Base-by-base conservation (phyloP, 345 rosid genomes). In the Citrus mangshanensis region DNA sequence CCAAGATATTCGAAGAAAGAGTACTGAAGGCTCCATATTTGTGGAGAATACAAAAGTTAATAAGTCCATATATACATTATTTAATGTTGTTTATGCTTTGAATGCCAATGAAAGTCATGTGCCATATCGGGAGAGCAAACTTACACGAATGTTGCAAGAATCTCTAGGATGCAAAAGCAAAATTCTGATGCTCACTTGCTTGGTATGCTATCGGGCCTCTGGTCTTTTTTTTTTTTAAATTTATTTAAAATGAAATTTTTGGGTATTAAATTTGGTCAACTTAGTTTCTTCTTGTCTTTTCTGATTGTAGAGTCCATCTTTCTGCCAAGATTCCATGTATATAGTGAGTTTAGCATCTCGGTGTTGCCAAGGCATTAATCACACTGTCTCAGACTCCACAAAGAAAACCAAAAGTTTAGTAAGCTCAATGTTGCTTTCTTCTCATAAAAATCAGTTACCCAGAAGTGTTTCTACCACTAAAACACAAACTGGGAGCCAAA, bases 81-180 rank as follows among this genome's bases (percentile, higher is more conserved):
- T 88, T 54, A 91, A 91, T 72, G 98, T 94, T 68, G 63, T 91
- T 71, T 86, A 77, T 76, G 90, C 98, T 61, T 81, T 94, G 72
- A 91, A 81, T 72, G 88, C 89, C 54, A 89, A 88, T 73, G 94
- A 89, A 69, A 75, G 76, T 25, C 92, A 88, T 72, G 88, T 94
- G 46, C 97, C 95, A 28, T 94, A 90, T 80, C 89, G 97, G 32
- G 97, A 91, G 84, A 94, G 92, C 80, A 91, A 87, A 81, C 87
- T 94, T 40, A 90, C 94, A 51, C 91, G 84, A 64, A 82, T 94
- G 91, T 77, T 92, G 85, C 89, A 89, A 75, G 93, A 91, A 72
- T 94, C 95, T 25, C 78, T 94, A 19, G 86, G 88, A 81, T 88
- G 93, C 73, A 72, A 68, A 63, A 85, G 79, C 82, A 82, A 56